phyloP scores from a whole-genome alignment of 371 early-diverging fungal species.

The Massospora cicadina region DNA sequence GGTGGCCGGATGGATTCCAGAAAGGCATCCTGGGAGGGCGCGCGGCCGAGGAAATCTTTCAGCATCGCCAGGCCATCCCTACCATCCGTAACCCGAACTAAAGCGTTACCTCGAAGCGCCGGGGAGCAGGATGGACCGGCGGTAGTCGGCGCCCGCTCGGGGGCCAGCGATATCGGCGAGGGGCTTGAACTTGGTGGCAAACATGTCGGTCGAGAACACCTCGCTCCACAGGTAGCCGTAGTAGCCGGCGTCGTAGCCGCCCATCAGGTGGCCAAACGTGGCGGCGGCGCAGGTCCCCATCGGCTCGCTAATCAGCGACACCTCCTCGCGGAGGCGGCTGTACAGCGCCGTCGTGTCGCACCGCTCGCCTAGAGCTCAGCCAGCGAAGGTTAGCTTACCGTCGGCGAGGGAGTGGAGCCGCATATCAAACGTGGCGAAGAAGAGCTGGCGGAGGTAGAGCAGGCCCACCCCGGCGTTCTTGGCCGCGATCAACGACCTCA shows the following conservation, averaged over 20 bases:
- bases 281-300: conserved; percentile 17
- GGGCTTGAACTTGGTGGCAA: conserved; percentile 25
- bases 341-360: conserved; percentile 36
- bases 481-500: conserved; percentile 23
- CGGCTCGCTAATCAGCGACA: conserved; percentile 30
- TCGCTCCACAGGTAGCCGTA: conserved; percentile 63
- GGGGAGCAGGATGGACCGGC: conserved; percentile 39
- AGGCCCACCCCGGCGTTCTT: conserved; percentile 59
- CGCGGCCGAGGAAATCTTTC: conserved; percentile 59
- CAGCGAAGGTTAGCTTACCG: neutral
- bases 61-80: conserved; percentile 53
- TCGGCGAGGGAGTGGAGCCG: conserved; percentile 34
- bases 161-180: neutral
- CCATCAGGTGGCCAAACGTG: conserved; percentile 55
- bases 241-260: conserved; percentile 66
- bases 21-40: conserved; percentile 62
- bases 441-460: conserved; percentile 50
- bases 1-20: neutral
- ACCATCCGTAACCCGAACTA: conserved; percentile 8
- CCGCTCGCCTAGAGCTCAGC: conserved; percentile 23
- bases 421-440: conserved; percentile 64
- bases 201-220: conserved; percentile 78
- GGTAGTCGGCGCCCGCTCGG: conserved; percentile 35
- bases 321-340: conserved; percentile 35
- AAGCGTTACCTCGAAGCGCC: conserved; percentile 24